Evolutionary conservation across 169 alveolate species (phyloP).

Genomic region (Plasmodium chabaudi): DNA sequence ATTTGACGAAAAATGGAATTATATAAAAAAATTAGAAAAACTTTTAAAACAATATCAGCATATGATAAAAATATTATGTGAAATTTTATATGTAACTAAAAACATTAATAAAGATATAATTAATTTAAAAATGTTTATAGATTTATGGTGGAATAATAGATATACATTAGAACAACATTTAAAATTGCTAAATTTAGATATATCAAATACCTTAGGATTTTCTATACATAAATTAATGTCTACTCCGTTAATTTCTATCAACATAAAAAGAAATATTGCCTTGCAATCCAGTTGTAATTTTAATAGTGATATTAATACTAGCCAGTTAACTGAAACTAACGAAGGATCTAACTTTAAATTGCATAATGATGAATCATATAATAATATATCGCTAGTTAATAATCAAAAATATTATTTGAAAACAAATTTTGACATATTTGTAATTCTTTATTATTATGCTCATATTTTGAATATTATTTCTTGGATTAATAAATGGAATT

Average conservation of each 20-base stretch:
- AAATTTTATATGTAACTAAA: constrained; percentile 65
- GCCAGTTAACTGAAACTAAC: background rate
- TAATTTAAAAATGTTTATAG: constrained; percentile 57
- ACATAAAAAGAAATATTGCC: constrained; percentile 6
- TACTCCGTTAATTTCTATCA: constrained; percentile 51
- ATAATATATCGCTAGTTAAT: constrained; percentile 36
- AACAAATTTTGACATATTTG: constrained; percentile 74
- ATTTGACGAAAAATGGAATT: constrained; percentile 66
- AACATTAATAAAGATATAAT: constrained; percentile 32
- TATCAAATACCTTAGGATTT: constrained; percentile 56
- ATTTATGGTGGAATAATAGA: constrained; percentile 76
- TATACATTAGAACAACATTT: constrained; percentile 74
- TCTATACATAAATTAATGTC: constrained; percentile 75
- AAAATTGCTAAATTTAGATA: constrained; percentile 54
- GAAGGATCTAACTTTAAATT: constrained; percentile 1
- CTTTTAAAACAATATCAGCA: constrained; percentile 72
- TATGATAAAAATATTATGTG: constrained; percentile 74
- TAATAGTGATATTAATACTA: background rate
- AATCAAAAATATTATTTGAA: constrained; percentile 62
- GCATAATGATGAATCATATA: background rate
- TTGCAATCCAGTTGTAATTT: background rate
- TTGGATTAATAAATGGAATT: constrained; percentile 65
- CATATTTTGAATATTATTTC: constrained; percentile 35
- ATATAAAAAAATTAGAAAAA: constrained; percentile 69
- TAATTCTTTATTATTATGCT: constrained; percentile 44